Evolutionary conservation across 2,329 filamentous ascomycete genomes (phyloP).

Genomic region (Penicillium glabrum): DNA sequence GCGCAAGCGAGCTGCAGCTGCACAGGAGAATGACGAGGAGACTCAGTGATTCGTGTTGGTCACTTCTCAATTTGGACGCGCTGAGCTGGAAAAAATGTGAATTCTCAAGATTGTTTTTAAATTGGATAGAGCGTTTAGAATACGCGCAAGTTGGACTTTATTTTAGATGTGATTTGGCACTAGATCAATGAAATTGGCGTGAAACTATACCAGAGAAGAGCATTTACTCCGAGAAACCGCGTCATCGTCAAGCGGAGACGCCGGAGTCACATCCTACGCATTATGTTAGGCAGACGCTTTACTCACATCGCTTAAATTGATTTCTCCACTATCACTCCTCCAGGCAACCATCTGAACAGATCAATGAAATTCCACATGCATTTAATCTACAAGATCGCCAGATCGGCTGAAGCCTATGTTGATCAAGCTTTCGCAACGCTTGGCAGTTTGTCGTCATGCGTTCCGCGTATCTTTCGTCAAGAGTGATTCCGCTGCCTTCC

Average conservation of each 20-base stretch:
- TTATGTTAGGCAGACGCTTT: neutral
- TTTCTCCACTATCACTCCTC: neutral
- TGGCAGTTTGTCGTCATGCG: neutral
- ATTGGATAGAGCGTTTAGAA: no score
- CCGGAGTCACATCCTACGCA: neutral
- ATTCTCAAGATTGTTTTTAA: no score
- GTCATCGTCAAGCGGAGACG: neutral
- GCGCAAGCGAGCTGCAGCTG: slow-evolving; percentile 9
- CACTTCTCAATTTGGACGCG: neutral
- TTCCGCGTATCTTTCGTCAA: neutral
- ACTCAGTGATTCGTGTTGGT: neutral
- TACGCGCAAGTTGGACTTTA: no score
- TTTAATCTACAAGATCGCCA: neutral
- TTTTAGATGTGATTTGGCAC: no score
- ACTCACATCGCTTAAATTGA: neutral
- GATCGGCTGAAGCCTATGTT: neutral
- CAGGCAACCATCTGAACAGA: neutral
- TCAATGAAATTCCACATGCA: neutral
- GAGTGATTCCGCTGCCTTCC: neutral
- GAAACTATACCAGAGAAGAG: neutral
- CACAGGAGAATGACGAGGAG: slow-evolving; percentile 15
- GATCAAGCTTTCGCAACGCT: neutral
- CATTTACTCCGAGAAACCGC: neutral
- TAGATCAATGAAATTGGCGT: neutral
- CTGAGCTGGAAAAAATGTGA: no score